These are phyloP conservation scores for Mrakia blollopis DNA, from an alignment of 768 basidiomycete species.

Conservation along the genomic window DNA sequence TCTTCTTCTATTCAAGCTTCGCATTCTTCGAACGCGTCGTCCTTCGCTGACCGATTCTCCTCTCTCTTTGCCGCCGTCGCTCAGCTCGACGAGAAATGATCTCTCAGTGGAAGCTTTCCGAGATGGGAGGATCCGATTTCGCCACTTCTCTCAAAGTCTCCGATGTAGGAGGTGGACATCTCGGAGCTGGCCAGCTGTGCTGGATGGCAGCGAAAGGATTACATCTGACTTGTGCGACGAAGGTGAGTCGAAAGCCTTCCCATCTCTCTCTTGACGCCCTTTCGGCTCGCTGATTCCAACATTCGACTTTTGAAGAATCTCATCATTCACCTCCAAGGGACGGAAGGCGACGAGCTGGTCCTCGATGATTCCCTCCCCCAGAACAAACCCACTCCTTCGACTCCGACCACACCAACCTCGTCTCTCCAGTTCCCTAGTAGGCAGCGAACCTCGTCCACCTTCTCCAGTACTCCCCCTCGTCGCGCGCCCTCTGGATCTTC, in stretches of 20 bases:
- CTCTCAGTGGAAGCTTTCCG: conserved; percentile 80
- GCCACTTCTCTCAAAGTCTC: conserved; percentile 61
- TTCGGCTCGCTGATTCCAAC: background rate
- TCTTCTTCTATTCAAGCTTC: too few relatives aligned
- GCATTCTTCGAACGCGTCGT: background rate
- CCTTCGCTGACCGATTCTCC: background rate
- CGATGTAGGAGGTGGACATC: conserved; percentile 63
- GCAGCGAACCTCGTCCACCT: background rate
- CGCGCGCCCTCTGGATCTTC: background rate
- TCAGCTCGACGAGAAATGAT: conserved; percentile 75
- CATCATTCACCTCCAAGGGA: conserved; percentile 36
- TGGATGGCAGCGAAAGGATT: conserved; percentile 89
- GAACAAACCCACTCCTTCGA: background rate
- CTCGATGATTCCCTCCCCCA: background rate
- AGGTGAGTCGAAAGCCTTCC: background rate
- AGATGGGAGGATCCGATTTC: conserved; percentile 65
- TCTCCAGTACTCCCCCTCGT: background rate
- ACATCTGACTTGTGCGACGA: conserved; percentile 60
- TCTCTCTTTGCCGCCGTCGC: conserved; percentile 2
- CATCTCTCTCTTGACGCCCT: background rate
- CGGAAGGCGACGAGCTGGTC: conserved; percentile 14
- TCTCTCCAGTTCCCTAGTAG: background rate
- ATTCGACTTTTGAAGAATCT: conserved; percentile 26
- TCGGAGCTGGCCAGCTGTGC: conserved; percentile 33
- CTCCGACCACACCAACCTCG: too few relatives aligned